These are phyloP conservation scores for Nicotiana otophora DNA, from an alignment of 257 asterid genomes.

Conservation along the genomic window DNA sequence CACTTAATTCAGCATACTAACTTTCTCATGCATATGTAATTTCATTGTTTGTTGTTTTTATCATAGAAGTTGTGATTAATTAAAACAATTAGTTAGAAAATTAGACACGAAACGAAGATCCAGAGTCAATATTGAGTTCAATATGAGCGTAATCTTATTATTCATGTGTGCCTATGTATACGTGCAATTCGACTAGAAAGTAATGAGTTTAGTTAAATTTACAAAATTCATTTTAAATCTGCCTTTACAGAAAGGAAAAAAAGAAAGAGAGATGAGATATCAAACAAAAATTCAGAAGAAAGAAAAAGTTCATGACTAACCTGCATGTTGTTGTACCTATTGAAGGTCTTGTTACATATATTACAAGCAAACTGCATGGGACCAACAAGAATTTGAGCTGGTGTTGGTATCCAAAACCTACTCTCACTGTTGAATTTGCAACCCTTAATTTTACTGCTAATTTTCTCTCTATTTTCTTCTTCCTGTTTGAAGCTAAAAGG, in stretches of 20 bases:
- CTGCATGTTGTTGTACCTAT: conserved; percentile 98
- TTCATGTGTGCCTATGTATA: neutral
- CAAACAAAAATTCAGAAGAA: neutral
- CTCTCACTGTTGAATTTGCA: conserved; percentile 29
- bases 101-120: neutral
- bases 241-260: neutral
- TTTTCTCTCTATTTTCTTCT: conserved; percentile 20
- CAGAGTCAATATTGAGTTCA: neutral
- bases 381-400: conserved; percentile 88
- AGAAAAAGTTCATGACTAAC: conserved; percentile 27
- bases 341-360: conserved; percentile 85
- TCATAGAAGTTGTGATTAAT: neutral
- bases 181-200: neutral
- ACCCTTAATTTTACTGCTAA: conserved; percentile 5
- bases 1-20: neutral
- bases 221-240: neutral
- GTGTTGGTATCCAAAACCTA: conserved; percentile 91
- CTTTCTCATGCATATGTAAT: neutral
- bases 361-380: conserved; percentile 89
- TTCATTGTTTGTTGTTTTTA: neutral
- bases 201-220: neutral
- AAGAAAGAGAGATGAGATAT: neutral
- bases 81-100: neutral
- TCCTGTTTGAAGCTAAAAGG: conserved; percentile 17
- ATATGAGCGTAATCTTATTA: neutral